A percentile compares a stretch with the other conserved stretches of the same genome.
phyloP scores from a whole-genome alignment of 306 rosid genomes.

The Trifolium repens region DNA sequence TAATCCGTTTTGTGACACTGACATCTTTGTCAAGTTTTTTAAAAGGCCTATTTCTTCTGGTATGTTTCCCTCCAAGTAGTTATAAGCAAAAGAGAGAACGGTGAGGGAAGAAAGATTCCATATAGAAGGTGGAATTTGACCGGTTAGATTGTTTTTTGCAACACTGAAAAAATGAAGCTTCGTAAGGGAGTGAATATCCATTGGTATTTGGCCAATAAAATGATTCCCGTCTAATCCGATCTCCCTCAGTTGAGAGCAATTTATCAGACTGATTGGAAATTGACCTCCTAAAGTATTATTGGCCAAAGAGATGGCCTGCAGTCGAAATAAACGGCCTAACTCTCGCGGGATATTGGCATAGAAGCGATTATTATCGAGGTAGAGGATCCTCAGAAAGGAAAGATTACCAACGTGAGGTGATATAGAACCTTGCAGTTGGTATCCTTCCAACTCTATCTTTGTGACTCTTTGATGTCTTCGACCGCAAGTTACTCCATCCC shows the following conservation, averaged over 20 bases:
- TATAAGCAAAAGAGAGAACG: background rate
- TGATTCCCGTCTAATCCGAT: background rate
- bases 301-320: background rate
- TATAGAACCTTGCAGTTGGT: background rate
- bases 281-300: background rate
- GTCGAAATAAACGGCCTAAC: background rate
- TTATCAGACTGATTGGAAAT: background rate
- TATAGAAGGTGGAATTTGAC: background rate
- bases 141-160: background rate
- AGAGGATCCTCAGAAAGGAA: background rate
- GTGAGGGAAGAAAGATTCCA: background rate
- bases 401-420: background rate
- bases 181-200: background rate
- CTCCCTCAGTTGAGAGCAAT: background rate
- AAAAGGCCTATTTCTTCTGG: background rate
- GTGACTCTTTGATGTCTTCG: background rate
- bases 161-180: background rate
- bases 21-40: no score
- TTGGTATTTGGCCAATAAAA: background rate
- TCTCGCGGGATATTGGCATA: background rate
- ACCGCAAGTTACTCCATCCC: background rate
- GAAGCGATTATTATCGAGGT: background rate
- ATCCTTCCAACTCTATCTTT: background rate
- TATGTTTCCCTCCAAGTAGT: background rate
- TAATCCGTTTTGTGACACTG: background rate